phyloP scores from a whole-genome alignment of 225 moss, liverwort and hornwort species.

The Pleurozium schreberi region DNA sequence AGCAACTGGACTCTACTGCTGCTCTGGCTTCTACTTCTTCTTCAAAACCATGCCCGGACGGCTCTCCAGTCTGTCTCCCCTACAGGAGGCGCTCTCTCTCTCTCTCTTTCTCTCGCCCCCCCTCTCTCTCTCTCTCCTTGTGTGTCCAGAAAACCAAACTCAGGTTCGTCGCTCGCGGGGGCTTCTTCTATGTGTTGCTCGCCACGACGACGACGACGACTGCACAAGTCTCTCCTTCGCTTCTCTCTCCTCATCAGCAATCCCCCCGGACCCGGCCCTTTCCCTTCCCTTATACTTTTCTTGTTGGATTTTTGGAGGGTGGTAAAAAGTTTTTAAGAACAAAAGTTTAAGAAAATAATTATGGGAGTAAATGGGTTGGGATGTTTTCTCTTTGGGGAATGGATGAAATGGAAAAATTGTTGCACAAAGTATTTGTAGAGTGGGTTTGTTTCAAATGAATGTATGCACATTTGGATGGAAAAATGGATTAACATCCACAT shows the following conservation, averaged over 20 bases:
- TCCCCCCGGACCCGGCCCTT: neutral
- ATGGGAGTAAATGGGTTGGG: neutral
- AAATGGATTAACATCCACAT: neutral
- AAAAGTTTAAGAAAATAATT: no score
- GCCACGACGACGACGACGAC: constrained; percentile 19
- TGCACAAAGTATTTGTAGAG: fast-evolving
- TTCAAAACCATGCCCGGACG: neutral
- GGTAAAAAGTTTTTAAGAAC: no score
- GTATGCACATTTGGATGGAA: neutral
- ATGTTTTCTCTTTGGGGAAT: no score
- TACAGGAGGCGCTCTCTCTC: neutral
- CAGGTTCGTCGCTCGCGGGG: neutral
- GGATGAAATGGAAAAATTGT: neutral
- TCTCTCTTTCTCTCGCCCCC: neutral
- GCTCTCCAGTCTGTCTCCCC: neutral
- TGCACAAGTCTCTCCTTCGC: constrained; percentile 15
- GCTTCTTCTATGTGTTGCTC: neutral
- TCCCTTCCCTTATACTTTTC: neutral
- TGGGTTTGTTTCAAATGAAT: neutral
- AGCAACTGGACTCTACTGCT: neutral
- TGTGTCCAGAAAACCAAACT: neutral
- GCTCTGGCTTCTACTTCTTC: neutral
- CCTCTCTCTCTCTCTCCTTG: neutral
- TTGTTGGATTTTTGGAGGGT: neutral
- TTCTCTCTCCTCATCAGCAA: neutral